phyloP scores from a whole-genome alignment of 2,329 filamentous ascomycete species.

The Penicillium capsulatum region DNA sequence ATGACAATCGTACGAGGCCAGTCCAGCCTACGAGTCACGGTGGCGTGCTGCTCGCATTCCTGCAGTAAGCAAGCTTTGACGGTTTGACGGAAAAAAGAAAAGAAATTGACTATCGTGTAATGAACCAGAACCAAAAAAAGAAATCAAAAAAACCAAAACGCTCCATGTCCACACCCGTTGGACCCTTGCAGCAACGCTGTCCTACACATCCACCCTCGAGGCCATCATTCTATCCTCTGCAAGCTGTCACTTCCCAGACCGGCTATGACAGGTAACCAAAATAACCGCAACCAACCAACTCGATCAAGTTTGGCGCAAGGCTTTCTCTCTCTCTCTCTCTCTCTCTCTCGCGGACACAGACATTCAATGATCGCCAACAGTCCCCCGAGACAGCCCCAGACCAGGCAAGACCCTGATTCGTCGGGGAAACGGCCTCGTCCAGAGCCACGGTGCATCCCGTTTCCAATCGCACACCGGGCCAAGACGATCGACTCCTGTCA shows the following conservation, averaged over 20 bases:
- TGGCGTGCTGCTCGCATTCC: constrained; percentile 5
- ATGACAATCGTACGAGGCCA: constrained; percentile 9
- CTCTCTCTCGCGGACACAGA: constrained; percentile 12
- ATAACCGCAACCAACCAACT: too few relatives aligned
- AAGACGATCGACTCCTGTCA: too few relatives aligned
- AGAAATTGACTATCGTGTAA: too few relatives aligned
- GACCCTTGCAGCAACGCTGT: constrained; percentile 16
- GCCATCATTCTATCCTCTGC: background rate
- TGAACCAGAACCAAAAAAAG: too few relatives aligned
- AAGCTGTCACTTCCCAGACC: too few relatives aligned
- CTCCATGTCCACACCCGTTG: constrained; percentile 5
- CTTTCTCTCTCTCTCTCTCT: too few relatives aligned
- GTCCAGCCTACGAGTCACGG: constrained; percentile 13
- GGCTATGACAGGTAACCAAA: too few relatives aligned
- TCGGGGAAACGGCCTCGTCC: constrained; percentile 13
- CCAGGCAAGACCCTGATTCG: constrained; percentile 11
- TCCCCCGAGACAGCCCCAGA: constrained; percentile 7
- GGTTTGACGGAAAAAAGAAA: too few relatives aligned
- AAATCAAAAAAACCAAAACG: too few relatives aligned
- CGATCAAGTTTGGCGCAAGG: too few relatives aligned
- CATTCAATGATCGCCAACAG: constrained; percentile 23
- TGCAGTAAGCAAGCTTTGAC: constrained; percentile 11
- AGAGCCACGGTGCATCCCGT: too few relatives aligned
- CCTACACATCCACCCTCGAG: constrained; percentile 9
- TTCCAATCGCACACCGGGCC: background rate